Evolutionary conservation across 148 eudicot species (phyloP).

Genomic region (Oxyria digyna): DNA sequence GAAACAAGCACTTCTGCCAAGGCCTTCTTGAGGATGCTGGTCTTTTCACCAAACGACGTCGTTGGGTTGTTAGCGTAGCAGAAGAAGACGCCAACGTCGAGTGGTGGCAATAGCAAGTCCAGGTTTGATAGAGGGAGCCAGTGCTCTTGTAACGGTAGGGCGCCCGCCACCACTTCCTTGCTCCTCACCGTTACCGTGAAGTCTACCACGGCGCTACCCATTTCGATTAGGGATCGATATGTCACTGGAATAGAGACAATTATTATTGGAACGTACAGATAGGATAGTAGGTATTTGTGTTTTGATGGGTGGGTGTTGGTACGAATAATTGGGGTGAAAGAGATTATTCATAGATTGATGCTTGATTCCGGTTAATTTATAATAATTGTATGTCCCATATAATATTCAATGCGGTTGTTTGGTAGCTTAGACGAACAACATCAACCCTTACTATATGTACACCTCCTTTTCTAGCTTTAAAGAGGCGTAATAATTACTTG

Average conservation of each 20-base stretch:
- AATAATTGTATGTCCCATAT: no score
- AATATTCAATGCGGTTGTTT: no score
- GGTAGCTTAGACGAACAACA: no score
- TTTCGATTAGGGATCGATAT: background rate
- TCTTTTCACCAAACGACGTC: slow-evolving; percentile 10
- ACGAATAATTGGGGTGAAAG: background rate
- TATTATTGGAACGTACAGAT: background rate
- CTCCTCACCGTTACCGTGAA: slow-evolving; percentile 3
- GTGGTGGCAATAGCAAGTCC: slow-evolving; percentile 43
- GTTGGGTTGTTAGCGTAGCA: slow-evolving; percentile 24
- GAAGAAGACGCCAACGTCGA: slow-evolving; percentile 40
- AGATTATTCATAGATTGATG: background rate
- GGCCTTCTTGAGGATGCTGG: slow-evolving; percentile 31
- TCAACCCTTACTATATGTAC: no score
- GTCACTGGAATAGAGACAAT: no score
- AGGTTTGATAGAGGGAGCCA: slow-evolving; percentile 46
- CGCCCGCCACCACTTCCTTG: slow-evolving; percentile 22
- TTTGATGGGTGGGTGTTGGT: background rate
- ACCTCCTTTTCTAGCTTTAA: no score
- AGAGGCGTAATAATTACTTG: no score
- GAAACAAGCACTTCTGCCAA: slow-evolving; percentile 34
- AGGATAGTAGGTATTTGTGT: background rate
- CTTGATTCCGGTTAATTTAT: background rate
- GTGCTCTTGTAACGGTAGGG: slow-evolving; percentile 34
- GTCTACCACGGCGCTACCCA: slow-evolving; percentile 1